phyloP scores from a whole-genome alignment of 2,329 filamentous ascomycete species.

The Alternaria consortialis region DNA sequence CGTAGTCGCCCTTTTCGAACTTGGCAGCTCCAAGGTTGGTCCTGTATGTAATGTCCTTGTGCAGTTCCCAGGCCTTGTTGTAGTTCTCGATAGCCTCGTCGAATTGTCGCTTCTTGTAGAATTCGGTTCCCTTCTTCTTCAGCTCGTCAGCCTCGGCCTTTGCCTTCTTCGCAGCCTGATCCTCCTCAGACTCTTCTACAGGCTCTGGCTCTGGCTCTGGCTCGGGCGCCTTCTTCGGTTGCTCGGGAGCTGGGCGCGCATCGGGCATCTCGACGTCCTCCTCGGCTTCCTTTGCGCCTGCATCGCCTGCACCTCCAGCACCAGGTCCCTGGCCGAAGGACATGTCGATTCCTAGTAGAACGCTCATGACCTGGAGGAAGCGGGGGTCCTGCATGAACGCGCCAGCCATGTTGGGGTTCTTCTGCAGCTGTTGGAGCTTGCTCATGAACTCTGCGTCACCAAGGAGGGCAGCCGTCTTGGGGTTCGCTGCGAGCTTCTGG shows the following conservation, averaged over 20 bases:
- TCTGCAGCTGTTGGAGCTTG: slow-evolving; percentile 82
- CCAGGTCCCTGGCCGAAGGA: slow-evolving; percentile 67
- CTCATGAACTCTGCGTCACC: slow-evolving; percentile 87
- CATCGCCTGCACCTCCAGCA: slow-evolving; percentile 50
- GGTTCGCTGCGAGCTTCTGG: slow-evolving; percentile 90
- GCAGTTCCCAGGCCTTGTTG: slow-evolving; percentile 88
- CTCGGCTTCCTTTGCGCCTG: slow-evolving; percentile 61
- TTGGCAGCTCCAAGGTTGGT: slow-evolving; percentile 95
- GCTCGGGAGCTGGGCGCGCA: slow-evolving; percentile 65
- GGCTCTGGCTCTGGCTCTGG: slow-evolving; percentile 70
- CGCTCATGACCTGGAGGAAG: slow-evolving; percentile 93
- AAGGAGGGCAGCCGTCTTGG: slow-evolving; percentile 86
- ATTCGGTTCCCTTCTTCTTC: slow-evolving; percentile 91
- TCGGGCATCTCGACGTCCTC: slow-evolving; percentile 85
- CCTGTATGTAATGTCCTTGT: slow-evolving; percentile 97
- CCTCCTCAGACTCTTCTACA: slow-evolving; percentile 86
- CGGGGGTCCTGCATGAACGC: slow-evolving; percentile 87
- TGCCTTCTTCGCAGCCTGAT: slow-evolving; percentile 82
- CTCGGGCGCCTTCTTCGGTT: slow-evolving; percentile 57
- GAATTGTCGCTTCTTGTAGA: slow-evolving; percentile 98
- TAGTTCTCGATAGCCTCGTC: slow-evolving; percentile 96
- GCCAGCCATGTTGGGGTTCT: slow-evolving; percentile 81
- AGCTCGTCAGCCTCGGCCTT: slow-evolving; percentile 94
- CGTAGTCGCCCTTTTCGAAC: slow-evolving; percentile 95
- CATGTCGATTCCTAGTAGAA: slow-evolving; percentile 94